A percentile compares a stretch with the other conserved stretches of the same genome.
Evolutionary conservation across 140 eudicot species (phyloP).

Genomic region (Eryngium alpinum): DNA sequence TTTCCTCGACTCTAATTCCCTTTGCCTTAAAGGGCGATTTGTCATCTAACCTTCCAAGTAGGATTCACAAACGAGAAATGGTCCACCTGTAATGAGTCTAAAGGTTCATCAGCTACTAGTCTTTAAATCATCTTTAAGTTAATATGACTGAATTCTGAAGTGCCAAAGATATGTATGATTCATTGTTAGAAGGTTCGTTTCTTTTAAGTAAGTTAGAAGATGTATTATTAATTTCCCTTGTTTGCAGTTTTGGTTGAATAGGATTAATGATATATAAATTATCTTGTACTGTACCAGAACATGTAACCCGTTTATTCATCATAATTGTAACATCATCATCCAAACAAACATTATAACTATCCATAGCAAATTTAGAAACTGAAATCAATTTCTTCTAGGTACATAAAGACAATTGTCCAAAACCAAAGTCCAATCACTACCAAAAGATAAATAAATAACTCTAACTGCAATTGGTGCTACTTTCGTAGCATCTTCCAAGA

Average conservation of each 20-base stretch:
- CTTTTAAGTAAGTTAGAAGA: not conserved
- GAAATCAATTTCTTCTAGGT: not conserved
- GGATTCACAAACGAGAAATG: not conserved
- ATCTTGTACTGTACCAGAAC: not conserved
- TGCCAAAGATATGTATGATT: slow-evolving; percentile 2
- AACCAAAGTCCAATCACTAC: no score
- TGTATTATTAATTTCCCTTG: not conserved
- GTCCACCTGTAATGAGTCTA: not conserved
- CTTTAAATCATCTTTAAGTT: not conserved
- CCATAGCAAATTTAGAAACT: not conserved
- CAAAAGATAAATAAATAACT: no score
- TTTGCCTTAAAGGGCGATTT: not conserved
- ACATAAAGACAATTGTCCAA: no score
- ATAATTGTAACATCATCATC: not conserved
- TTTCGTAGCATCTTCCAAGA: no score
- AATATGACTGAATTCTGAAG: not conserved
- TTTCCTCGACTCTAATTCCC: not conserved
- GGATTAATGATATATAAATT: not conserved
- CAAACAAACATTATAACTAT: not conserved
- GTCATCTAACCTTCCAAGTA: not conserved
- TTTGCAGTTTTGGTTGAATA: not conserved
- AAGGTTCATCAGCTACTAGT: not conserved
- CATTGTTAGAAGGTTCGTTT: not conserved
- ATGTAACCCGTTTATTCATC: not conserved
- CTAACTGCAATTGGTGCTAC: no score